phyloP scores from a whole-genome alignment of 2,329 filamentous ascomycete genomes.

The Alternaria incomplexa region DNA sequence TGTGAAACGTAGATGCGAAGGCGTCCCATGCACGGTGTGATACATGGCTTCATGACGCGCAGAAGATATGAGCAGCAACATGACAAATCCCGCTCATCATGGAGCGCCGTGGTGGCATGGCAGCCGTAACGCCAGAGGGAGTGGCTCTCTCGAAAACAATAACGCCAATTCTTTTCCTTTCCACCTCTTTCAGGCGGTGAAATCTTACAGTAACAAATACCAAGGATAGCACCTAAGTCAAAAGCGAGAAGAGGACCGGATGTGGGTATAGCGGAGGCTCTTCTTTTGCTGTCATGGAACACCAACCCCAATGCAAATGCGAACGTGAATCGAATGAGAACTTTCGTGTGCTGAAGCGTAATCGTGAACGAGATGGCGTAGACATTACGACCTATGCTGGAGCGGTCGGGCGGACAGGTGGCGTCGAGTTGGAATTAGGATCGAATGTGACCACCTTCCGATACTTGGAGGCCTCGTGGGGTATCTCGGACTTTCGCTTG shows the following conservation, averaged over 20 bases:
- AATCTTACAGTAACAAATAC: background rate
- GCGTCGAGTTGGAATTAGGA: slow-evolving; percentile 9
- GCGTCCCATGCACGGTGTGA: slow-evolving; percentile 10
- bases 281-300: slow-evolving; percentile 22
- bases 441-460: slow-evolving; percentile 19
- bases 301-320: slow-evolving; percentile 28
- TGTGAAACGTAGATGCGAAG: slow-evolving; percentile 7
- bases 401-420: slow-evolving; percentile 20
- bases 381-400: slow-evolving; percentile 9
- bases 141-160: slow-evolving; percentile 1
- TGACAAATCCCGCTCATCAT: slow-evolving; percentile 4
- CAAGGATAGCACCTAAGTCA: background rate
- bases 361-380: slow-evolving; percentile 3
- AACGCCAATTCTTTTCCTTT: slow-evolving; percentile 15
- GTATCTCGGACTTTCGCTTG: slow-evolving; percentile 28
- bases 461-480: slow-evolving; percentile 20
- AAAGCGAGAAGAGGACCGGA: slow-evolving; percentile 9
- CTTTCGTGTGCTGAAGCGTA: slow-evolving; percentile 4
- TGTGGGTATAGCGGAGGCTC: slow-evolving; percentile 29
- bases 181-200: slow-evolving; percentile 6
- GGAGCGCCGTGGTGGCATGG: background rate
- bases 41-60: slow-evolving; percentile 14
- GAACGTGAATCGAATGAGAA: slow-evolving; percentile 12
- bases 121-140: background rate
- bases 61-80: background rate